Base-by-base conservation (phyloP, 139 green algal genomes). In the Deuterostichococcus epilithicus region DNA sequence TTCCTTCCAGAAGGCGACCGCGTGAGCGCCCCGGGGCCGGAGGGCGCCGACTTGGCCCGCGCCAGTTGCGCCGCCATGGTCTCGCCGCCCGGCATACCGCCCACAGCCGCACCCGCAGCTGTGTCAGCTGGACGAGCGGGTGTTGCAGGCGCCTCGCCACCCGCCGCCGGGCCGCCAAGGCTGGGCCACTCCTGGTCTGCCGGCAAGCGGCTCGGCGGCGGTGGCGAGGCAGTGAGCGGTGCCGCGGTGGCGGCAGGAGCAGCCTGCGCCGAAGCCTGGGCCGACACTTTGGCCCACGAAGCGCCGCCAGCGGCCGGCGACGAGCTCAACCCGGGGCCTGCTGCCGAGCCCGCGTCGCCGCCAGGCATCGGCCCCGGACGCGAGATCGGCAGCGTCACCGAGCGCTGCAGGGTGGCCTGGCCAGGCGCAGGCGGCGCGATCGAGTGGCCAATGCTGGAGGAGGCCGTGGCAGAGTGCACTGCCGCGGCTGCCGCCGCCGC, bases 1-100 rank as follows among this genome's bases (percentile, higher is more conserved):
- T 86, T 84, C 78, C 78, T 84, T 44, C 13, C 52, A 69, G 37
- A 23, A 30, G 32, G 26, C 20, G 34, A 52, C n/a, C 73, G 39
- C 35, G 72, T 77, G 38, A 23, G 25, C 34, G 3, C 42, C 37
- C 36, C 36, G 52, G 35, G 0, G 65, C 77, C 28, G 65, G 32
- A 5, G 45, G 72, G 72, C 44, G 33, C 32, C 20, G 72, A 76
- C 26, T 52, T 23, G 35, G 83, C 76, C 0, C 74, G 66, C 5
- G 78, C 77, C 37, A 86, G 63, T 81, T 88, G 76, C 77, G 82
- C 81, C 28, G 83, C 83, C 83, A 86, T 88, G 3, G 83, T 81
- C 37, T 67, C 38, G 23, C 35, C 30, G 15, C 3, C 25, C 15
- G 68, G 35, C 35, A 59, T 44, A 3, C 38, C 34, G 58, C 70